A percentile compares a stretch with the other conserved stretches of the same genome.
phyloP scores from a whole-genome alignment of 2,329 filamentous ascomycete genomes.

The Diaporthe sp. region DNA sequence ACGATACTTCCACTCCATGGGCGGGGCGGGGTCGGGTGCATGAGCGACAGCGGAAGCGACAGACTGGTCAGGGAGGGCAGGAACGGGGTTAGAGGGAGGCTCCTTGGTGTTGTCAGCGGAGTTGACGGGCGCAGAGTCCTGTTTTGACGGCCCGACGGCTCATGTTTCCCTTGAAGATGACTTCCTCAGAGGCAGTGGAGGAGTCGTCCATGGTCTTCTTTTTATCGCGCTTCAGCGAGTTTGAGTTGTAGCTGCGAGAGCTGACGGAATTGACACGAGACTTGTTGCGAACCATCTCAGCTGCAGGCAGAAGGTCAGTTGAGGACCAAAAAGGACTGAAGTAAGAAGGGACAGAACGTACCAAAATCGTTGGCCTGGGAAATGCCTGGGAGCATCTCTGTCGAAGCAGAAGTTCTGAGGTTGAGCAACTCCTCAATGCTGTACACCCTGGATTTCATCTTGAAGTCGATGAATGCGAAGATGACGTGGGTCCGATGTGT shows the following conservation, averaged over 20 bases:
- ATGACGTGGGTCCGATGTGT: conserved; percentile 51
- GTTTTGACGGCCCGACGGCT: conserved; percentile 37
- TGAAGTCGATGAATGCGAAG: conserved; percentile 51
- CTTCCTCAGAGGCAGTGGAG: conserved; percentile 49
- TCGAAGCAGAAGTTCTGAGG: conserved; percentile 43
- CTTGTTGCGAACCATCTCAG: conserved; percentile 43
- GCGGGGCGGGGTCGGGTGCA: conserved; percentile 13
- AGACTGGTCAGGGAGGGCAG: neutral
- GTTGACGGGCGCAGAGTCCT: conserved; percentile 14
- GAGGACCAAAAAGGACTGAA: neutral
- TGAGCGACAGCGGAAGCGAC: neutral
- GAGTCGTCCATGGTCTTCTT: conserved; percentile 47
- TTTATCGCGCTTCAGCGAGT: conserved; percentile 29
- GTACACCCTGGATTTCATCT: conserved; percentile 57
- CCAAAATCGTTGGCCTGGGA: conserved; percentile 29
- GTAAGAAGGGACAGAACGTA: conserved; percentile 35
- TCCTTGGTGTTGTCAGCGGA: neutral
- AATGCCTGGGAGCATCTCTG: conserved; percentile 30
- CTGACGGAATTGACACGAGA: conserved; percentile 34
- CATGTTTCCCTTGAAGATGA: conserved; percentile 50
- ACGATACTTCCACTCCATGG: conserved; percentile 53
- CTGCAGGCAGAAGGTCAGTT: conserved; percentile 32
- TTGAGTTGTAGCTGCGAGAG: conserved; percentile 37
- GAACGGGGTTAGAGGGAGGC: neutral
- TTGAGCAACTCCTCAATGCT: conserved; percentile 56